A percentile compares a stretch with the other conserved stretches of the same genome.
phyloP scores from a whole-genome alignment of 495 filamentous ascomycete species.

The Penicillium coprophilum region DNA sequence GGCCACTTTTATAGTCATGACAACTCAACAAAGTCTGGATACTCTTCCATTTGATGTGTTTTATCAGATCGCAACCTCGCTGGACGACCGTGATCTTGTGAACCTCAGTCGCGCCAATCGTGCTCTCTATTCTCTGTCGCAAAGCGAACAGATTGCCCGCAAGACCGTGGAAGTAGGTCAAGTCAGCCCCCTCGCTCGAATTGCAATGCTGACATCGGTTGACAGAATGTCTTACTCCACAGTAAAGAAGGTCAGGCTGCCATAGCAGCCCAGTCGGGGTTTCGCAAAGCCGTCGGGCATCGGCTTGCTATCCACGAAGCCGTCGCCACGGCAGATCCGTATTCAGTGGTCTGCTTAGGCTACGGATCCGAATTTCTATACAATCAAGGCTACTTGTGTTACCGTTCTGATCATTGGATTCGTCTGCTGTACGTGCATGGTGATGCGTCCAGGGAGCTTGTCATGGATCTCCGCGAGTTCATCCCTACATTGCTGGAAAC shows the following conservation, averaged over 20 bases:
- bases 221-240: conserved; percentile 53
- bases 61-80: conserved; percentile 50
- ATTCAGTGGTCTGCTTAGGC: conserved; percentile 57
- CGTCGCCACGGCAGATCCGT: conserved; percentile 61
- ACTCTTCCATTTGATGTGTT: conserved; percentile 64
- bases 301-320: conserved; percentile 62
- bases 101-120: conserved; percentile 52
- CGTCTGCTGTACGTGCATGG: conserved; percentile 64
- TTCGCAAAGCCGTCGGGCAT: conserved; percentile 56
- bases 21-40: conserved; percentile 30
- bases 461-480: conserved; percentile 55
- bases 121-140: conserved; percentile 51
- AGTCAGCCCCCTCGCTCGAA: neutral
- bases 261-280: conserved; percentile 41
- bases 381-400: conserved; percentile 61
- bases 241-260: conserved; percentile 60
- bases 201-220: conserved; percentile 13
- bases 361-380: conserved; percentile 63
- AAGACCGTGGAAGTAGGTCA: conserved; percentile 56
- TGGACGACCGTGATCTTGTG: conserved; percentile 45
- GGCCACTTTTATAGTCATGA: conserved; percentile 18
- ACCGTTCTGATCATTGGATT: conserved; percentile 55
- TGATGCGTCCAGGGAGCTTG: conserved; percentile 51
- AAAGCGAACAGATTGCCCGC: conserved; percentile 62
- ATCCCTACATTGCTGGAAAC: conserved; percentile 36